These are phyloP conservation scores for Gossypium australe DNA, from an alignment of 345 rosid species.

Conservation along the genomic window DNA sequence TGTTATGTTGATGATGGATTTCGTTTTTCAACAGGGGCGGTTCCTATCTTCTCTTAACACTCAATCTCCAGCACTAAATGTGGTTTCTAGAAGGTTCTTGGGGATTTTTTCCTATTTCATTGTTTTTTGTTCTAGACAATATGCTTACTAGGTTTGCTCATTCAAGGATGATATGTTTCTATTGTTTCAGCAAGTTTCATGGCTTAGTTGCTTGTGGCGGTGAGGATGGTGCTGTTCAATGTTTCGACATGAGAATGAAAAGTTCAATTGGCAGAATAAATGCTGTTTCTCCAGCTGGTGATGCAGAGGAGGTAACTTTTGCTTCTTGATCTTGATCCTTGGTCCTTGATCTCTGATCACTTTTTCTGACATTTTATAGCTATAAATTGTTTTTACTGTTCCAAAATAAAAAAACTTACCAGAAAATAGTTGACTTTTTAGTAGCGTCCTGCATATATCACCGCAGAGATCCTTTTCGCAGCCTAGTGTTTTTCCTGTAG, in stretches of 20 bases:
- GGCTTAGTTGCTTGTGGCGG: constrained; percentile 98
- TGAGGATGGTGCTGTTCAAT: constrained; percentile 93
- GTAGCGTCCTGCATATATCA: neutral
- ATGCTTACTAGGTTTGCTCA: constrained; percentile 12
- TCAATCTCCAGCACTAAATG: constrained; percentile 81
- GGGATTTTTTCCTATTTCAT: neutral
- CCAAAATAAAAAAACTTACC: neutral
- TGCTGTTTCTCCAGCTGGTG: constrained; percentile 72
- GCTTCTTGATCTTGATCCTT: neutral
- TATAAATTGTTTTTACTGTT: neutral
- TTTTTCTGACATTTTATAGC: neutral
- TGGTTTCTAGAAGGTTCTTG: constrained; percentile 79
- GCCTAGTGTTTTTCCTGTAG: neutral
- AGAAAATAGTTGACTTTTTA: neutral
- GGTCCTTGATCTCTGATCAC: constrained; percentile 4
- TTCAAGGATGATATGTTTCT: constrained; percentile 15
- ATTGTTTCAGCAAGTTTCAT: constrained; percentile 61
- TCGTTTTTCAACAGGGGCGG: constrained; percentile 52
- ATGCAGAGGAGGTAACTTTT: constrained; percentile 51
- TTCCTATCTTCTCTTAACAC: constrained; percentile 75
- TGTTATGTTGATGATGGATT: constrained; percentile 14
- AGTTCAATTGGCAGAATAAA: constrained; percentile 79
- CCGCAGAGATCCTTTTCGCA: neutral
- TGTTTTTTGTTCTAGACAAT: neutral
- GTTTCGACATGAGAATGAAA: constrained; percentile 84